A percentile compares a stretch with the other conserved stretches of the same genome.
phyloP scores from a whole-genome alignment of 1,139 yeast genomes.

The Blastobotrys illinoisensis region DNA sequence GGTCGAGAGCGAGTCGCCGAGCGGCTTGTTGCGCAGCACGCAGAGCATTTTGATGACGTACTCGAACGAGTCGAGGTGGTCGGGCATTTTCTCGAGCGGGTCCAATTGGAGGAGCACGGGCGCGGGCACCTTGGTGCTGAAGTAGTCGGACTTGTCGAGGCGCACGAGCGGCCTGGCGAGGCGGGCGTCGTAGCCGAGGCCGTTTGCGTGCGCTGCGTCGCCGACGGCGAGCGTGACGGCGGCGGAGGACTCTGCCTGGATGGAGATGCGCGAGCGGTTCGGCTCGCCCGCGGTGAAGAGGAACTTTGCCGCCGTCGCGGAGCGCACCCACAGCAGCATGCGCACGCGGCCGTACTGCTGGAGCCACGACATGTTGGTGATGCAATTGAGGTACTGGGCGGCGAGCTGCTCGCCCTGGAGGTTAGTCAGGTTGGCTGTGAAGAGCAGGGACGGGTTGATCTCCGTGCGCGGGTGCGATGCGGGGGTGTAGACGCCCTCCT shows the following conservation, averaged over 20 bases:
- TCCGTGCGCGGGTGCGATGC: slow-evolving; percentile 37
- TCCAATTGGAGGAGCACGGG: slow-evolving; percentile 26
- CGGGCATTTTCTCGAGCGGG: slow-evolving; percentile 27
- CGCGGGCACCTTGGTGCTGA: slow-evolving; percentile 6
- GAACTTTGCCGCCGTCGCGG: slow-evolving; percentile 55
- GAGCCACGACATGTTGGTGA: slow-evolving; percentile 68
- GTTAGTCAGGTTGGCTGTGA: slow-evolving; percentile 60
- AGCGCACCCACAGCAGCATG: slow-evolving; percentile 60
- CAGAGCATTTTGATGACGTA: slow-evolving; percentile 61
- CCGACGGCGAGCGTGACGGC: slow-evolving; percentile 4
- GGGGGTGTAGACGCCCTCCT: slow-evolving; percentile 42
- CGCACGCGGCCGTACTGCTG: slow-evolving; percentile 68
- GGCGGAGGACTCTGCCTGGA: slow-evolving; percentile 48
- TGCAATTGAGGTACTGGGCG: slow-evolving; percentile 72
- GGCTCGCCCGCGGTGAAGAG: slow-evolving; percentile 45
- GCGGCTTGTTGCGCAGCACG: slow-evolving; percentile 45
- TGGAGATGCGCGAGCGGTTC: slow-evolving; percentile 51
- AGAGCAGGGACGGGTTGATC: slow-evolving; percentile 58
- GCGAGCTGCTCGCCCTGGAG: slow-evolving; percentile 61
- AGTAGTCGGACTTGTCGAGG: slow-evolving; percentile 7
- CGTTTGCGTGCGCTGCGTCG: slow-evolving; percentile 1
- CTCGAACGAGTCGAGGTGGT: slow-evolving; percentile 54
- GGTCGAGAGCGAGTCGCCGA: slow-evolving; percentile 46
- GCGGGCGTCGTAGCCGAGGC: not conserved
- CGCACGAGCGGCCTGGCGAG: not conserved